Conservation (phyloP, 2,329 filamentous ascomycete species). For the Trichoderma sp. region DNA sequence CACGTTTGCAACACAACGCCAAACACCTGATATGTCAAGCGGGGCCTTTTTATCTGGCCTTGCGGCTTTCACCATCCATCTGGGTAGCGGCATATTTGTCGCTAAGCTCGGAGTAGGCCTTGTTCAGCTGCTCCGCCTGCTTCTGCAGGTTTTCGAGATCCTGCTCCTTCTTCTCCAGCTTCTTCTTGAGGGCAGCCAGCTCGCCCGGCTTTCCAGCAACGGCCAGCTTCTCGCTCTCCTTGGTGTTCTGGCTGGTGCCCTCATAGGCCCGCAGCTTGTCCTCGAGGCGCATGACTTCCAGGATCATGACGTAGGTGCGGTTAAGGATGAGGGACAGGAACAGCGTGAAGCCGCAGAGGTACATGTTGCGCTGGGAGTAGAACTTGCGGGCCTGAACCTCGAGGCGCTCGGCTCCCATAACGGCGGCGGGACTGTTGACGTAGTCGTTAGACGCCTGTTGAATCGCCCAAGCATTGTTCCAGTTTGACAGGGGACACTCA, state of each 20-base stretch:
- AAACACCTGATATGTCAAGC: not conserved
- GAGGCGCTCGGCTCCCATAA: conserved; percentile 91
- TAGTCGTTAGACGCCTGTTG: conserved; percentile 31
- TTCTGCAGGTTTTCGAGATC: conserved; percentile 90
- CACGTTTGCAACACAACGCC: not conserved
- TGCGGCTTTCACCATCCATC: conserved; percentile 56
- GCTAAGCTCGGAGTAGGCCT: conserved; percentile 82
- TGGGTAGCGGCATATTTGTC: conserved; percentile 73
- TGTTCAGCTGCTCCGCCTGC: conserved; percentile 79
- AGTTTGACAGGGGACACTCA: conserved; percentile 43
- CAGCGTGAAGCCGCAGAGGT: conserved; percentile 98
- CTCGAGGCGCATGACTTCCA: conserved; percentile 87
- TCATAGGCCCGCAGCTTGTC: conserved; percentile 86
- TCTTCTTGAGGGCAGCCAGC: conserved; percentile 67
- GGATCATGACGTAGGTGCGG: conserved; percentile 97
- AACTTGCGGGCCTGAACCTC: conserved; percentile 99
- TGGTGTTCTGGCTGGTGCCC: conserved; percentile 55
- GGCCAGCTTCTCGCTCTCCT: conserved; percentile 72
- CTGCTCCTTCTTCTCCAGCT: conserved; percentile 76
- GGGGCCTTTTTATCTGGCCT: conserved; percentile 45
- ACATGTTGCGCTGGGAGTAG: conserved; percentile 99
- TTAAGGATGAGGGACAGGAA: conserved; percentile 99
- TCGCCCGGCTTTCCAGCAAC: conserved; percentile 74
- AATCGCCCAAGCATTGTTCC: not conserved
- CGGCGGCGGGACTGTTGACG: conserved; percentile 54